These are phyloP conservation scores for Phytophthora macrochlamydospora DNA, from an alignment of 352 stramenopile species.

Conservation along the genomic window DNA sequence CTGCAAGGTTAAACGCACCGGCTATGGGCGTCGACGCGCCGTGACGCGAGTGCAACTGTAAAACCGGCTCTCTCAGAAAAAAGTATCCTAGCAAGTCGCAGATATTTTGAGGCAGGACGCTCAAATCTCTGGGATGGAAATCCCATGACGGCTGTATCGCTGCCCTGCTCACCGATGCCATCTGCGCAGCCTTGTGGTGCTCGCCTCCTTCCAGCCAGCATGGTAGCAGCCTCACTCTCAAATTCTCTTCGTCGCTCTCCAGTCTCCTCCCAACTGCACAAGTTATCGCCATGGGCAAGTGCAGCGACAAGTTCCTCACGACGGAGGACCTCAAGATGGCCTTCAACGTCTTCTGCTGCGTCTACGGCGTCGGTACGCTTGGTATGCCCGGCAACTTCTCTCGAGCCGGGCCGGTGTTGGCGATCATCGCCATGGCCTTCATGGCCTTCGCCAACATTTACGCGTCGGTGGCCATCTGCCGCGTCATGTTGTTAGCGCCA, in stretches of 20 bases:
- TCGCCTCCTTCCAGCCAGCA: too few relatives aligned
- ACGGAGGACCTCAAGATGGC: conserved; percentile 24
- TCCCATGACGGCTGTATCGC: too few relatives aligned
- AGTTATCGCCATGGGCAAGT: not conserved
- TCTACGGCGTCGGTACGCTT: conserved; percentile 27
- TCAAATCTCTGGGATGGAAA: too few relatives aligned
- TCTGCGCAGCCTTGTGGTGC: too few relatives aligned
- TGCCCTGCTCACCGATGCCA: too few relatives aligned
- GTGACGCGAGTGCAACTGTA: too few relatives aligned
- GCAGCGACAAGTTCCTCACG: conserved; percentile 16
- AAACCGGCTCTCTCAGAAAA: too few relatives aligned
- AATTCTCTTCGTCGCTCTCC: conserved; percentile 7
- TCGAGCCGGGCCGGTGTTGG: conserved; percentile 20
- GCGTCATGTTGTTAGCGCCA: conserved; percentile 56
- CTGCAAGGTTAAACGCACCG: too few relatives aligned
- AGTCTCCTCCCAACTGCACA: not conserved
- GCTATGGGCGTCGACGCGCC: too few relatives aligned
- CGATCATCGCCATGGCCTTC: conserved; percentile 50
- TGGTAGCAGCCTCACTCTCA: conserved; percentile 4
- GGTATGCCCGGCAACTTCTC: conserved; percentile 31
- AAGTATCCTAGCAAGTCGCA: too few relatives aligned
- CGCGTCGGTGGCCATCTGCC: conserved; percentile 47
- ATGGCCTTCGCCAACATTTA: conserved; percentile 73
- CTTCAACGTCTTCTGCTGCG: conserved; percentile 31
- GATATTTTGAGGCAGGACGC: too few relatives aligned